A percentile compares a stretch with the other conserved stretches of the same genome.
These are phyloP conservation scores for Petasospora fabianii DNA, from an alignment of 1,139 yeast genomes.

Conservation along the genomic window DNA sequence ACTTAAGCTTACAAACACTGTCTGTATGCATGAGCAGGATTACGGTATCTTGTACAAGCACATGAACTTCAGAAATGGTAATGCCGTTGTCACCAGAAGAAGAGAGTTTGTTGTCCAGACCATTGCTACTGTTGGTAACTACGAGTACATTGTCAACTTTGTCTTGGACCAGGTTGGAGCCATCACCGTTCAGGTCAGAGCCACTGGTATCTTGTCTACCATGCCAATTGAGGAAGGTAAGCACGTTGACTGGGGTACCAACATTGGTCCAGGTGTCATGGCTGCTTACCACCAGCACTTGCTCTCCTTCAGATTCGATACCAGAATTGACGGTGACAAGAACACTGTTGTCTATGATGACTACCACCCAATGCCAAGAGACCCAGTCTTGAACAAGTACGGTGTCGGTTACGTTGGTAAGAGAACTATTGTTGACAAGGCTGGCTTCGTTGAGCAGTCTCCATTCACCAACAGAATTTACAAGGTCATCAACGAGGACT, in stretches of 20 bases:
- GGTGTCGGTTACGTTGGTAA: conserved; percentile 73
- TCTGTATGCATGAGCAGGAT: conserved; percentile 91
- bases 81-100: conserved; percentile 77
- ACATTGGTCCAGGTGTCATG: conserved; percentile 80
- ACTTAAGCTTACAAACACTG: conserved; percentile 61
- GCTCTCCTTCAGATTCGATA: conserved; percentile 80
- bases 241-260: conserved; percentile 78
- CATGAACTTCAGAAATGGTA: conserved; percentile 73
- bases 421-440: conserved; percentile 62
- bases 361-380: conserved; percentile 58
- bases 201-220: conserved; percentile 81
- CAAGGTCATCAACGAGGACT: conserved; percentile 77
- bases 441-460: conserved; percentile 71
- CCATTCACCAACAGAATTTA: conserved; percentile 74
- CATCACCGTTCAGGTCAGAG: conserved; percentile 78
- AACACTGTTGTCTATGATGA: conserved; percentile 78
- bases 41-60: conserved; percentile 80
- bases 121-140: conserved; percentile 86
- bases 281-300: conserved; percentile 91
- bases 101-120: conserved; percentile 84
- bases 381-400: conserved; percentile 58
- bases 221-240: conserved; percentile 80
- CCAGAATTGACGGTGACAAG: conserved; percentile 81
- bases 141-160: conserved; percentile 77
- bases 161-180: conserved; percentile 83